A percentile compares a stretch with the other conserved stretches of the same genome.
These are phyloP conservation scores for Ophiostoma sp. DNA, from an alignment of 2,329 filamentous ascomycete species.

Conservation along the genomic window DNA sequence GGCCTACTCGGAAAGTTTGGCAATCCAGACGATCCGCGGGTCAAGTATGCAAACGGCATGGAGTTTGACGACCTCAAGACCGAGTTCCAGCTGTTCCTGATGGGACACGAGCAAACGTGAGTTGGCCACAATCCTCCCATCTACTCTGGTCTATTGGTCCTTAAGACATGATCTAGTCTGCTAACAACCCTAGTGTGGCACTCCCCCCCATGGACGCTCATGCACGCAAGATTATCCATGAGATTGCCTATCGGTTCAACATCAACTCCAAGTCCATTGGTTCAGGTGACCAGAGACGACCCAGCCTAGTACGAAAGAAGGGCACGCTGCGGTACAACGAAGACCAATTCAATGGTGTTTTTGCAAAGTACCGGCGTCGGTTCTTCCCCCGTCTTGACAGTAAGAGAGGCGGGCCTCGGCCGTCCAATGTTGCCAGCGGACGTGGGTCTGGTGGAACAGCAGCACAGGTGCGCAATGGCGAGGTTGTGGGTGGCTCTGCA, in stretches of 20 bases:
- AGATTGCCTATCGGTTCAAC: conserved; percentile 67
- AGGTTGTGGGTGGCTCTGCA: conserved; percentile 78
- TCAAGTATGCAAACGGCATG: conserved; percentile 71
- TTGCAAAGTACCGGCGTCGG: conserved; percentile 45
- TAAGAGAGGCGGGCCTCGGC: conserved; percentile 24
- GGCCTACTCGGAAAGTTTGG: conserved; percentile 59
- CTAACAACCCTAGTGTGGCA: conserved; percentile 40
- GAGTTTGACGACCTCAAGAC: conserved; percentile 62
- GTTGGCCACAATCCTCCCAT: conserved; percentile 29
- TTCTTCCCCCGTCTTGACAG: conserved; percentile 52
- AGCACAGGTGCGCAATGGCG: conserved; percentile 68
- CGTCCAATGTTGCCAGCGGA: conserved; percentile 20
- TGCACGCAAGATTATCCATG: conserved; percentile 72
- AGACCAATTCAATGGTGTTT: conserved; percentile 46
- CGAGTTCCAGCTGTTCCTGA: conserved; percentile 68
- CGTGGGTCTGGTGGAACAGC: conserved; percentile 33
- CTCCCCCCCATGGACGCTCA: conserved; percentile 80
- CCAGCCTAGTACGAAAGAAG: conserved; percentile 68
- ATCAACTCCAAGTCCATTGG: conserved; percentile 83
- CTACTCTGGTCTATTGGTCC: background rate
- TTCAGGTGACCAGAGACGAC: conserved; percentile 65
- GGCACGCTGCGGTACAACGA: conserved; percentile 59
- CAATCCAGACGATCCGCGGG: conserved; percentile 54
- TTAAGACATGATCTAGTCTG: background rate
- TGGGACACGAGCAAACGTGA: conserved; percentile 58